Conservation (phyloP, 768 basidiomycete species). For the Mycena sanguinolenta region DNA sequence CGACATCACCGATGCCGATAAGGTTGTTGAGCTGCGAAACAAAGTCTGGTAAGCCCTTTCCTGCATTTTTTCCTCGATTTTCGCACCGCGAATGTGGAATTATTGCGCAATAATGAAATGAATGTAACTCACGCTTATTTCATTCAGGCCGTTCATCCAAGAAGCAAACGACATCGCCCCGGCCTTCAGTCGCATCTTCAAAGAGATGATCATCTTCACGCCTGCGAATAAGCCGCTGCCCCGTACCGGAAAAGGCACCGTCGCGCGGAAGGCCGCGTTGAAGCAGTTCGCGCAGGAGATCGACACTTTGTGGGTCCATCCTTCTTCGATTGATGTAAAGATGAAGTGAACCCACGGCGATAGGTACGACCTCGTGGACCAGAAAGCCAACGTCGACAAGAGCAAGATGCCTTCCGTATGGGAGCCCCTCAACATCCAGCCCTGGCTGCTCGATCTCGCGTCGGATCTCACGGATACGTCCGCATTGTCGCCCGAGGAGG, state of each 20-base stretch:
- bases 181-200: conserved; percentile 58
- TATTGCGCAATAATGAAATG: too few relatives aligned
- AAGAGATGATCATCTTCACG: conserved; percentile 65
- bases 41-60: conserved; percentile 48
- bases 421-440: conserved; percentile 36
- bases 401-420: conserved; percentile 31
- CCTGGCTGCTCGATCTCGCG: conserved; percentile 44
- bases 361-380: conserved; percentile 47
- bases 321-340: background rate
- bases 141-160: conserved; percentile 52
- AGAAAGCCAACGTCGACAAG: conserved; percentile 6
- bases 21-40: conserved; percentile 48
- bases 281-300: conserved; percentile 57
- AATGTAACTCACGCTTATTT: too few relatives aligned
- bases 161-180: conserved; percentile 58
- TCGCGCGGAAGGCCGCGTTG: conserved; percentile 56
- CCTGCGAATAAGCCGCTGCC: conserved; percentile 55
- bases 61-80: too few relatives aligned
- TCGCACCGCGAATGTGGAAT: too few relatives aligned
- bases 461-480: conserved; percentile 30
- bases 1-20: conserved; percentile 45
- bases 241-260: conserved; percentile 61
- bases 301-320: conserved; percentile 48
- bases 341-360: too few relatives aligned
- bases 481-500: conserved; percentile 22